A percentile compares a stretch with the other conserved stretches of the same genome.
These are phyloP conservation scores for Carpediemonas membranifera DNA, from an alignment of 78 protist species.

Conservation along the genomic window DNA sequence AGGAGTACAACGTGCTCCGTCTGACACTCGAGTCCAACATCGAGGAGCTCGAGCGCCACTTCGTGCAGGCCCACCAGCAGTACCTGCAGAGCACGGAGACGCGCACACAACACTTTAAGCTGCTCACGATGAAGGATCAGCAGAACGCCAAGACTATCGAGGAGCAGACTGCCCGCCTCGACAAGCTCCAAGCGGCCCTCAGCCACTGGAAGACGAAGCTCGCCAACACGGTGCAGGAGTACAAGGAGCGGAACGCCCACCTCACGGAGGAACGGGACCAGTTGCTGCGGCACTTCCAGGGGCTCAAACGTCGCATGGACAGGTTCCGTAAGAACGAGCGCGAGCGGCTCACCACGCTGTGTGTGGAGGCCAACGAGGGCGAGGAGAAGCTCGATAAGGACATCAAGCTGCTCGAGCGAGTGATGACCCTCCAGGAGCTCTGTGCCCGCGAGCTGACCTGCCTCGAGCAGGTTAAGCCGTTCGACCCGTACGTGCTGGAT, in stretches of 20 bases:
- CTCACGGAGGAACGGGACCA: slow-evolving; percentile 23
- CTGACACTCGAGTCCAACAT: slow-evolving; percentile 27
- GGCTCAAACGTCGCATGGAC: no score
- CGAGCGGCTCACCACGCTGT: no score
- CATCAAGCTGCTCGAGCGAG: no score
- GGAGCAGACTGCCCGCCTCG: slow-evolving; percentile 25
- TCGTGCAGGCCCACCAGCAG: slow-evolving; percentile 23
- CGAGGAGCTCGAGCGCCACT: slow-evolving; percentile 20
- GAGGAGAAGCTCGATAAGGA: no score
- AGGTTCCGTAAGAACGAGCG: no score
- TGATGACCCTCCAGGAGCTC: no score
- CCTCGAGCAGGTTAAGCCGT: no score
- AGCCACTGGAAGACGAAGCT: slow-evolving; percentile 27
- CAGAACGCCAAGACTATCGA: slow-evolving; percentile 5
- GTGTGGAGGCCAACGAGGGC: no score
- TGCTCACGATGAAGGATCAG: slow-evolving; percentile 5
- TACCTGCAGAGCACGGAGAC: slow-evolving; percentile 28
- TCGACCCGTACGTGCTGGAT: no score
- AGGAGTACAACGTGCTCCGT: slow-evolving; percentile 41
- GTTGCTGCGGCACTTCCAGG: slow-evolving; percentile 4
- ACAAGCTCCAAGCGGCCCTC: background rate
- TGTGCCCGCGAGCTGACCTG: no score
- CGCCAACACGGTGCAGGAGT: slow-evolving; percentile 26
- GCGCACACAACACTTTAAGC: slow-evolving; percentile 14
- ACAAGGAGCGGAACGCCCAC: slow-evolving; percentile 40